These are phyloP conservation scores for Pichia sp. DNA, from an alignment of 1,139 yeast genomes.

Conservation along the genomic window DNA sequence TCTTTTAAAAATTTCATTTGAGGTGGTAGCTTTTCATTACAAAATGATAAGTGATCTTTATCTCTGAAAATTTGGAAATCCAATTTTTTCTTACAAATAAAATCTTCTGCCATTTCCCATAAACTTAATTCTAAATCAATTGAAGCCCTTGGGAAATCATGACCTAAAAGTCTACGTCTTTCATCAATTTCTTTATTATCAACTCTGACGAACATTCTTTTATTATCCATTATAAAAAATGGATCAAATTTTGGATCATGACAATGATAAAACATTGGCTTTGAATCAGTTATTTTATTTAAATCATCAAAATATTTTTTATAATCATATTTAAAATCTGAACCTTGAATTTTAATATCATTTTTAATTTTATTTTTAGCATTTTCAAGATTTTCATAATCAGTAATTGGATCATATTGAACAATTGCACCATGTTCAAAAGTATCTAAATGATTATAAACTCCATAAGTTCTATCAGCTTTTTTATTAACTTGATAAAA, in stretches of 20 bases:
- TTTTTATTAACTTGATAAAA: constrained; percentile 46
- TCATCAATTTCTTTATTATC: constrained; percentile 14
- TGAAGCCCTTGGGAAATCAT: constrained; percentile 24
- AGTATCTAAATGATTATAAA: constrained; percentile 23
- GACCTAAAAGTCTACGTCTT: constrained; percentile 27
- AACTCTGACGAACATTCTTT: constrained; percentile 21
- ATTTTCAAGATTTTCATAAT: constrained; percentile 28
- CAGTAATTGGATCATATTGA: constrained; percentile 39
- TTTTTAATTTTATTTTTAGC: constrained; percentile 21
- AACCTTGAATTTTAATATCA: constrained; percentile 17
- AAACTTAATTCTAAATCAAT: constrained; percentile 26
- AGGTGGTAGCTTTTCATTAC: constrained; percentile 21
- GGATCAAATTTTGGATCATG: constrained; percentile 39
- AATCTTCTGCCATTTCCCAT: constrained; percentile 27
- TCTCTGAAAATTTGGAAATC: constrained; percentile 20
- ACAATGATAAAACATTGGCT: constrained; percentile 35
- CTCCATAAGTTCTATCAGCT: constrained; percentile 27
- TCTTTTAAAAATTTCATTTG: constrained; percentile 21
- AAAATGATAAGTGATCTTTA: constrained; percentile 16
- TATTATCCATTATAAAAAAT: constrained; percentile 21
- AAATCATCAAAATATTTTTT: constrained; percentile 19
- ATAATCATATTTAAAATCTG: constrained; percentile 21
- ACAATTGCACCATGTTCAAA: constrained; percentile 36
- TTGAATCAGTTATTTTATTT: constrained; percentile 22
- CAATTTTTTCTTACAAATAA: constrained; percentile 22